These are phyloP conservation scores for Coleophoma eucalyptorum DNA, from an alignment of 2,329 filamentous ascomycete genomes.

Conservation along the genomic window DNA sequence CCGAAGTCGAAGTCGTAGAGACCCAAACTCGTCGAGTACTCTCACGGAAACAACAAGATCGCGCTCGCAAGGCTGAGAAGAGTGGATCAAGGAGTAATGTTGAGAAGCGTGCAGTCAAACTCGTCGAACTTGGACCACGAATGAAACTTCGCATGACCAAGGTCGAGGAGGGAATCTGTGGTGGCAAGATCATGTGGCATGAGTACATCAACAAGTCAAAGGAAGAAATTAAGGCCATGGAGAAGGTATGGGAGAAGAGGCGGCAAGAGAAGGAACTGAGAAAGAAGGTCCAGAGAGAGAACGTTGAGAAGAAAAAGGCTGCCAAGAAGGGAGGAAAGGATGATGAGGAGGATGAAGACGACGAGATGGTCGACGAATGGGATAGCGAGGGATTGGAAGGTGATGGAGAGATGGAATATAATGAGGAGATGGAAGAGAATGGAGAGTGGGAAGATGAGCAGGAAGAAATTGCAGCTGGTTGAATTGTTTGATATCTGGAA, in stretches of 20 bases:
- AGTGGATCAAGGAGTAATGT: constrained; percentile 30
- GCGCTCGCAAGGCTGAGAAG: constrained; percentile 36
- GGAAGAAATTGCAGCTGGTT: constrained; percentile 27
- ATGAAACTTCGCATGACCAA: constrained; percentile 89
- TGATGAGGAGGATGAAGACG: constrained; percentile 47
- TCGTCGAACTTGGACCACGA: constrained; percentile 87
- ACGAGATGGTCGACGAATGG: constrained; percentile 40
- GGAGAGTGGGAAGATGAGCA: constrained; percentile 28
- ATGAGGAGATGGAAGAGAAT: constrained; percentile 26
- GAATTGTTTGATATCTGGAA: constrained; percentile 5
- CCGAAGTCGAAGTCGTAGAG: constrained; percentile 83
- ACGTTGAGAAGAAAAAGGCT: constrained; percentile 81
- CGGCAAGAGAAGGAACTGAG: constrained; percentile 78
- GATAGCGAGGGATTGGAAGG: constrained; percentile 29
- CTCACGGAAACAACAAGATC: constrained; percentile 37
- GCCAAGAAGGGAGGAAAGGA: constrained; percentile 45
- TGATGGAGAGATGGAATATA: constrained; percentile 27
- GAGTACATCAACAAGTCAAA: constrained; percentile 85
- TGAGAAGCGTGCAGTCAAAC: constrained; percentile 83
- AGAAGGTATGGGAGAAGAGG: constrained; percentile 77
- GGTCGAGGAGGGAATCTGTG: constrained; percentile 90
- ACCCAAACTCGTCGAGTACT: constrained; percentile 59
- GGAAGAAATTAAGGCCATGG: constrained; percentile 72
- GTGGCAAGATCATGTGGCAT: constrained; percentile 95
- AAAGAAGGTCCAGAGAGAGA: constrained; percentile 79